Base-by-base conservation (phyloP, 306 rosid species). In the Coriaria nepalensis region DNA sequence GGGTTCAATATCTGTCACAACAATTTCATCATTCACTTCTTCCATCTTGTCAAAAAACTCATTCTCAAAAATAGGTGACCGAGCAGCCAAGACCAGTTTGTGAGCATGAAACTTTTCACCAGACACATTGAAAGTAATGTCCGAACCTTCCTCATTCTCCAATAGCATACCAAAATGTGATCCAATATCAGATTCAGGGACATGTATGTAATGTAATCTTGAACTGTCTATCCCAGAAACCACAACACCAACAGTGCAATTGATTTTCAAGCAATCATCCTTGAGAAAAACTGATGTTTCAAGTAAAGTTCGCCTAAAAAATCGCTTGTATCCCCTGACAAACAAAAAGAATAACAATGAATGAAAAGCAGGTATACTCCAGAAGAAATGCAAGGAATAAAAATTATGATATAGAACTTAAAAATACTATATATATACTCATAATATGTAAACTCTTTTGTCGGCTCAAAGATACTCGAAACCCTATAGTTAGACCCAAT, bases 241-340 rank as follows among this genome's bases (percentile, higher is more conserved):
- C 52, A 90, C 98, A 37, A 90, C 96, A 10, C 98, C 98, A 65
- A 90, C 98, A 34, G 98, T 90, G 66, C 98, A 90, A 71, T 90
- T 90, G 53, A 90, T 90, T 75, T 77, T 90, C 82, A 90, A 69
- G 71, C 97, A 84, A 61, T 90, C 97, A 56, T 90, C 94, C 69
- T 90, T 90, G 6, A 90, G 92, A 57, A 74, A 90, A 34, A 68
- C 66, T 0, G 97, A 90, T 0, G 80, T 68, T 62, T 90, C 97
- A 2, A 90, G 97, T 61, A 76, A 68, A 39, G 86, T 73, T 52
- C 97, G 81, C 51, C 84, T 74, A 71, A 81, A 90, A 66, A 84
- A 90, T 5, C 97, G 82, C 39, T 90, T 90, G 67, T 90, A 90
- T 15, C 97, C 97, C 97, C 97, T 90, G 49, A 39, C 9, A 56